These are phyloP conservation scores for Lepraria neglecta DNA, from an alignment of 495 filamentous ascomycete genomes.

Conservation along the genomic window DNA sequence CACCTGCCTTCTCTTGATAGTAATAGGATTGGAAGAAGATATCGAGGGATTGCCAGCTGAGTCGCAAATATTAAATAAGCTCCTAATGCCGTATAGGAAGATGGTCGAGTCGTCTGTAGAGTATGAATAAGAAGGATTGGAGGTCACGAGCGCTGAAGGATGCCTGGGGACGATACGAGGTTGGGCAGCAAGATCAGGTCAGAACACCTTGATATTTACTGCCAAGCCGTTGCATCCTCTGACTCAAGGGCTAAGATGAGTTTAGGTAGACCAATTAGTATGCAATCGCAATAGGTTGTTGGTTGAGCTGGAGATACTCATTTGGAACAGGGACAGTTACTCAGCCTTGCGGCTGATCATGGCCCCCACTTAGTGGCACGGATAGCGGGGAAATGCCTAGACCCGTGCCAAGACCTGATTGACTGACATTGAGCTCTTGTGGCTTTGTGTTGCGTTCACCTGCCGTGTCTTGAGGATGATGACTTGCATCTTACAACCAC, in stretches of 20 bases:
- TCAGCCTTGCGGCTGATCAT: constrained; percentile 12
- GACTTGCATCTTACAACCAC: no score
- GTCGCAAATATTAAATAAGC: neutral
- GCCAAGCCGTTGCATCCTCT: neutral
- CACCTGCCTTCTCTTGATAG: constrained; percentile 26
- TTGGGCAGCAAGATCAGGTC: neutral
- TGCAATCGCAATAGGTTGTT: constrained; percentile 6
- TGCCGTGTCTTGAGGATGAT: no score
- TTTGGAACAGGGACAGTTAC: neutral
- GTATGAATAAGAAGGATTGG: neutral
- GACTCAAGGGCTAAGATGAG: neutral
- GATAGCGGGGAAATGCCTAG: constrained; percentile 1
- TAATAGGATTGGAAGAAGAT: neutral
- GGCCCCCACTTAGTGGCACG: constrained; percentile 7
- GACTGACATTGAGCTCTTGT: no score
- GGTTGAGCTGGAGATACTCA: neutral
- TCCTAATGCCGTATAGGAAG: neutral
- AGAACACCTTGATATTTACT: neutral
- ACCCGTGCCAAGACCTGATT: neutral
- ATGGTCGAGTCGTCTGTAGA: neutral
- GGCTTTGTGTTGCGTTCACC: no score
- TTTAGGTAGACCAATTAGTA: neutral
- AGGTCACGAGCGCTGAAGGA: constrained; percentile 3
- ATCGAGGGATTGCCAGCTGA: neutral
- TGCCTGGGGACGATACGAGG: neutral